Percentiles rank a stretch among this genome's conserved stretches.
Conservation (phyloP, 1,139 yeast genomes). For the Sugiyamaella grinbergsii region DNA sequence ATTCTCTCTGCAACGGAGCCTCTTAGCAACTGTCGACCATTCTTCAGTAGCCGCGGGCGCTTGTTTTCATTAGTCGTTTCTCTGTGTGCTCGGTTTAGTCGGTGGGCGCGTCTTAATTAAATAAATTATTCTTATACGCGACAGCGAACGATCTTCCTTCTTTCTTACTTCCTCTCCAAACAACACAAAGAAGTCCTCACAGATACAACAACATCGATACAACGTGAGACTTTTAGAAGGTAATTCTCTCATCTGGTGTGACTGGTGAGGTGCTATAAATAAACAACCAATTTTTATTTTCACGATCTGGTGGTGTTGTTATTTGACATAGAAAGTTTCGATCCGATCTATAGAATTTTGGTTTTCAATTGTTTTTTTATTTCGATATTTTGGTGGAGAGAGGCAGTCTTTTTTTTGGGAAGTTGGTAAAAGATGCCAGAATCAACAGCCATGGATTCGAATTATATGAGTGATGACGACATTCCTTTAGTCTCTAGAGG, state of each 20-base stretch:
- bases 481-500: slow-evolving; percentile 21
- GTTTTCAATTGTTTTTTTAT: not conserved
- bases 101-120: slow-evolving; percentile 1
- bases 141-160: slow-evolving; percentile 7
- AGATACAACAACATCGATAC: too few relatives aligned
- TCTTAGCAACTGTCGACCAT: too few relatives aligned
- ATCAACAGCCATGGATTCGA: slow-evolving; percentile 17
- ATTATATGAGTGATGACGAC: slow-evolving; percentile 22
- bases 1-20: too few relatives aligned
- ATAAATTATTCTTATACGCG: slow-evolving; percentile 15
- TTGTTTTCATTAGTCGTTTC: too few relatives aligned
- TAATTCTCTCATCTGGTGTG: too few relatives aligned
- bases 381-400: not conserved
- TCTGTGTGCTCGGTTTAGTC: not conserved
- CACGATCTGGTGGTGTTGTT: too few relatives aligned
- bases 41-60: too few relatives aligned
- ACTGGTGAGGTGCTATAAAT: too few relatives aligned
- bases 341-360: not conserved
- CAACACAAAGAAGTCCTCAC: too few relatives aligned
- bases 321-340: too few relatives aligned
- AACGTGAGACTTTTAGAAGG: too few relatives aligned
- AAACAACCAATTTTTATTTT: too few relatives aligned
- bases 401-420: not conserved
- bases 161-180: slow-evolving; percentile 1
- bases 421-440: slow-evolving; percentile 11